phyloP scores from a whole-genome alignment of 1,139 yeast species.

The Ogataea hybrid region DNA sequence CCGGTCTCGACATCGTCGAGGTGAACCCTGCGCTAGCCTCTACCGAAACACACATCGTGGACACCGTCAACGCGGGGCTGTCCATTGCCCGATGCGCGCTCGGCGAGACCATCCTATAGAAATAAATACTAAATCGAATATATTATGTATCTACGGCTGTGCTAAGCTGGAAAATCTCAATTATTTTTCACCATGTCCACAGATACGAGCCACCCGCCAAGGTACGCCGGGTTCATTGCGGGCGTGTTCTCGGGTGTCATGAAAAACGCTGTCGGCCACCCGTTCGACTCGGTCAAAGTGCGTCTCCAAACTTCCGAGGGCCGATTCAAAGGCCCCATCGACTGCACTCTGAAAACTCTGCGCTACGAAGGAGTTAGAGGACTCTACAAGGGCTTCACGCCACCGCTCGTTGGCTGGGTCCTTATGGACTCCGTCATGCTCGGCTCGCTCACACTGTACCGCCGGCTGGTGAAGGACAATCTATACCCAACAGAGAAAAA shows the following conservation, averaged over 20 bases:
- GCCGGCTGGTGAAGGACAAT: slow-evolving; percentile 62
- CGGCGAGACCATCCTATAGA: slow-evolving; percentile 79
- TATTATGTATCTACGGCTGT: not conserved
- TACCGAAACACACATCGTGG: slow-evolving; percentile 69
- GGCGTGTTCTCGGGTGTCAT: slow-evolving; percentile 86
- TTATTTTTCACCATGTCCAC: no score
- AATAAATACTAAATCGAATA: not conserved
- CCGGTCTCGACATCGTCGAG: slow-evolving; percentile 90
- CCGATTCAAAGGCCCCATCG: slow-evolving; percentile 76
- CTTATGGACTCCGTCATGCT: slow-evolving; percentile 88
- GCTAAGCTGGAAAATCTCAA: not conserved
- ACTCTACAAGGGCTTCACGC: slow-evolving; percentile 85
- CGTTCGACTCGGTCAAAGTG: slow-evolving; percentile 88
- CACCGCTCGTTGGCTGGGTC: slow-evolving; percentile 92
- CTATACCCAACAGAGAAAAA: slow-evolving; percentile 55
- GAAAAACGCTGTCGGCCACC: slow-evolving; percentile 89
- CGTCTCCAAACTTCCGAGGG: slow-evolving; percentile 83
- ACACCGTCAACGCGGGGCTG: slow-evolving; percentile 87
- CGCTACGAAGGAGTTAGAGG: slow-evolving; percentile 74
- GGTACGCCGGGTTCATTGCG: slow-evolving; percentile 77
- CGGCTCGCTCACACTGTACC: slow-evolving; percentile 78
- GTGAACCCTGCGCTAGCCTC: slow-evolving; percentile 90
- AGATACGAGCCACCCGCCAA: slow-evolving; percentile 38
- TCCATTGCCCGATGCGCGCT: slow-evolving; percentile 92
- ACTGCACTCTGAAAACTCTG: slow-evolving; percentile 71